Base-by-base conservation (phyloP, 2,329 filamentous ascomycete species). In the Cytospora mali region DNA sequence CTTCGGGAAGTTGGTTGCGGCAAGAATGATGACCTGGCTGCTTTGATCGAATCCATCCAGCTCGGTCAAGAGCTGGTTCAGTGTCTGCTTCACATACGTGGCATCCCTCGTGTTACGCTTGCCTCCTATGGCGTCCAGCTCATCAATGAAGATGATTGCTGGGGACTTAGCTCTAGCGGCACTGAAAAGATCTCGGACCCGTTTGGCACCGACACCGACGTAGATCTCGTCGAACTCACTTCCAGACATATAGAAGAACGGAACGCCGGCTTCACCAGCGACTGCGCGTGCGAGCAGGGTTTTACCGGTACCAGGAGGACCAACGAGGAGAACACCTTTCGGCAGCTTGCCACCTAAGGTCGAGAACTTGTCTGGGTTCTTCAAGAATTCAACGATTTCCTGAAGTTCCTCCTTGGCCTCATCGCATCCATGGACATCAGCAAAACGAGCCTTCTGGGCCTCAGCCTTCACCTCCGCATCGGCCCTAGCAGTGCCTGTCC, bases 241-340 rank as follows among this genome's bases (percentile, higher is more conserved):
- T 56, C 95, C 95, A 72, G 95, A 99, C 94, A 99, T 98, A 84
- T 97, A 99, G 83, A 98, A 99, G 83, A 99, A 99, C 1, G 95
- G 95, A 21, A 99, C 95, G 61, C 94, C 95, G 59, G 95, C 93
- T 79, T 99, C 95, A 58, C 95, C 95, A 54, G 95, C 95, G 65
- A 99, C 95, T 61, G 95, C 96, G 71, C 95, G 89, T 66, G 95
- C 95, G 65, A 99, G 85, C 48, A 99, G 85, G 14, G 95, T 99
- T 80, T 99, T 99, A 79, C 95, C 95, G 65, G 95, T 99, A 79
- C 95, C 95, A 58, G 95, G 95, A 72, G 95, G 95, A 0, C 95
- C 95, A 71, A 97, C 92, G 27, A 99, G 85, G 56, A 99, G 84
- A 64, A 99, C 92, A 81, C 95, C 95, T 78, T 98, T 99, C 61